Conservation (phyloP, 2,329 filamentous ascomycete genomes). For the Stemphylium lycopersici region DNA sequence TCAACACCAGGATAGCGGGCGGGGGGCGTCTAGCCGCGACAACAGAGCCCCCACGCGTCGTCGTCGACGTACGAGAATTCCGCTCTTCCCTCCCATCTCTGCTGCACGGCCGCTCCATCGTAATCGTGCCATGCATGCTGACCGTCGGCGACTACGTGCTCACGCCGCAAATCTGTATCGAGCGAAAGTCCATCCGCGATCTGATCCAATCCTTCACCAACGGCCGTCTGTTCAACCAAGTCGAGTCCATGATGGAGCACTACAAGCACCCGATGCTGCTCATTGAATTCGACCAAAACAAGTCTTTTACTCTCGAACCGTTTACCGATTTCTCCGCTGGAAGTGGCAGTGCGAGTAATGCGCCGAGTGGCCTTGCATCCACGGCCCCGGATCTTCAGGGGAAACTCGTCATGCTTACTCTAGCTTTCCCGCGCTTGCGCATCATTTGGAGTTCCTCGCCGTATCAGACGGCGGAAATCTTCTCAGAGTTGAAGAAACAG, state of each 20-base stretch:
- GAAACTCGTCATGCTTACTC: conserved; percentile 88
- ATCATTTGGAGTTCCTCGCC: conserved; percentile 91
- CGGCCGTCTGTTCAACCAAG: conserved; percentile 88
- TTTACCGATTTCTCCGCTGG: conserved; percentile 53
- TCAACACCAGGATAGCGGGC: conserved; percentile 96
- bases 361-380: conserved; percentile 56
- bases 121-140: conserved; percentile 91
- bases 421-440: conserved; percentile 86
- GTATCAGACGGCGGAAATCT: conserved; percentile 97
- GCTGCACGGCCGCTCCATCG: conserved; percentile 84
- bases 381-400: conserved; percentile 79
- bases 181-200: conserved; percentile 92
- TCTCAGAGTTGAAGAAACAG: conserved; percentile 88
- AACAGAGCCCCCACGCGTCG: conserved; percentile 83
- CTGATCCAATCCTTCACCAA: conserved; percentile 90
- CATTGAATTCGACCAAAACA: conserved; percentile 97
- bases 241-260: conserved; percentile 91
- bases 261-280: conserved; percentile 90
- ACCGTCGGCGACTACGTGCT: conserved; percentile 97
- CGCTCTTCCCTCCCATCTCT: conserved; percentile 90
- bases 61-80: conserved; percentile 96
- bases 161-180: conserved; percentile 87
- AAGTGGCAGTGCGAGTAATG: conserved; percentile 49
- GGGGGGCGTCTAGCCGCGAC: conserved; percentile 85
- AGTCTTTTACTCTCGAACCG: conserved; percentile 85